Evolutionary conservation across 2,329 filamentous ascomycete genomes (phyloP), one percentile per base, ranked within the genome.

Genomic region (Colletotrichum sansevieriae): DNA sequence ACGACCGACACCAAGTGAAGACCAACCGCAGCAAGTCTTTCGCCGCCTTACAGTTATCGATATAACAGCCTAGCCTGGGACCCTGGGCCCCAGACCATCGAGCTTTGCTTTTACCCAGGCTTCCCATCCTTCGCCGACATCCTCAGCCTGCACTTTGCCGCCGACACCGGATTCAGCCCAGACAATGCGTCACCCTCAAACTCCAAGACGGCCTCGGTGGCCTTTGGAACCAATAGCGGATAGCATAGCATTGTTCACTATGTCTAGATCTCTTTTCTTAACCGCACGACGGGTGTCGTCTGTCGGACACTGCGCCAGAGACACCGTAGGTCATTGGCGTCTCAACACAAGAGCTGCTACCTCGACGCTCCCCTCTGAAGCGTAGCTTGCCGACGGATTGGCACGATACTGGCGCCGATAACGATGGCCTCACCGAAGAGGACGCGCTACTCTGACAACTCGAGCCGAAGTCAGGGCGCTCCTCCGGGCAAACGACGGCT

Each of bases 31-130:
- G 11, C 47, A 29, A 51, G n/a, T 51, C 47, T n/a, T 51, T 51
- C 47, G 47, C 47, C 8, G 47, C 47, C 47, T 8, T 51, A 9
- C 47, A 51, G 29, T 1, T 29, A 15, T 33, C 47, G 20, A 51
- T 51, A 1, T 10, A 51, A 13, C 47, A 20, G 10, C 47, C 47
- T 18, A 18, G 18, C 18, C 18, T 18, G 1, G 29, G 25, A 22
- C 25, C 47, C 25, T 25, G 22, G 29, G 47, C 47, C 8, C 5
- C 47, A 29, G 47, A 29, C 25, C 11, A 12, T 29, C 12, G 20
- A 22, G n/a, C 47, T 51, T 22, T 51, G 47, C 47, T 51, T 51
- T 13, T 20, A 51, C 47, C 29, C 47, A 15, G 25, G 47, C 47
- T 51, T 20, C 20, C 47, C 18, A 5, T 51, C 20, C 47, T 15